phyloP scores from a whole-genome alignment of 1,284 basidiomycete species.

The Puccinia novopanici region DNA sequence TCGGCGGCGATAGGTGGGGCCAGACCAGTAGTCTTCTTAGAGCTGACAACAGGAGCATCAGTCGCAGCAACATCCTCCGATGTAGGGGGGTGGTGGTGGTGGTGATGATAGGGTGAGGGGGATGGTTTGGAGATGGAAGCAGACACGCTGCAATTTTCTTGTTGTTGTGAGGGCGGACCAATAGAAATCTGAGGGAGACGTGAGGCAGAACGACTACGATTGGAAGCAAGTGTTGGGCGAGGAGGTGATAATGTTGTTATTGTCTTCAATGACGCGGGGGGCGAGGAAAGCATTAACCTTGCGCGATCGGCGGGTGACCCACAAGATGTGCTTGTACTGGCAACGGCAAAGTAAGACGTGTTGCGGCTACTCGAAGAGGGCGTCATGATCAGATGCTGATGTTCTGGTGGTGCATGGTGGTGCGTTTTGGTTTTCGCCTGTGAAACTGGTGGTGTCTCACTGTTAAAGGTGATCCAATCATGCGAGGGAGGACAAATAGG shows the following conservation, averaged over 20 bases:
- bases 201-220: constrained; percentile 31
- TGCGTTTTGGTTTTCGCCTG: background rate
- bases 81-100: no score
- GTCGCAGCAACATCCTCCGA: background rate
- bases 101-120: background rate
- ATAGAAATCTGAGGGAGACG: background rate
- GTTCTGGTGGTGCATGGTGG: background rate
- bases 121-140: no score
- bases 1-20: background rate
- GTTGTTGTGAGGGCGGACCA: background rate
- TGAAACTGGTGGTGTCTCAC: background rate
- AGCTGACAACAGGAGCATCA: no score
- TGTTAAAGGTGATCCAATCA: background rate
- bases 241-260: background rate
- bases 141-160: background rate
- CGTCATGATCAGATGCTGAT: background rate
- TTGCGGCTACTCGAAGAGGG: background rate
- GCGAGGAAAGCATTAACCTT: constrained; percentile 23
- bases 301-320: constrained; percentile 36
- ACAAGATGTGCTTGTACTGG: background rate
- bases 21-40: background rate
- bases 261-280: constrained; percentile 7
- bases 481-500: background rate
- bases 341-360: background rate
- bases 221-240: constrained; percentile 15